Percentiles rank a stretch among this genome's conserved stretches.
Evolutionary conservation across 140 eudicot genomes (phyloP).

Genomic region (Erigeron philadelphicus): DNA sequence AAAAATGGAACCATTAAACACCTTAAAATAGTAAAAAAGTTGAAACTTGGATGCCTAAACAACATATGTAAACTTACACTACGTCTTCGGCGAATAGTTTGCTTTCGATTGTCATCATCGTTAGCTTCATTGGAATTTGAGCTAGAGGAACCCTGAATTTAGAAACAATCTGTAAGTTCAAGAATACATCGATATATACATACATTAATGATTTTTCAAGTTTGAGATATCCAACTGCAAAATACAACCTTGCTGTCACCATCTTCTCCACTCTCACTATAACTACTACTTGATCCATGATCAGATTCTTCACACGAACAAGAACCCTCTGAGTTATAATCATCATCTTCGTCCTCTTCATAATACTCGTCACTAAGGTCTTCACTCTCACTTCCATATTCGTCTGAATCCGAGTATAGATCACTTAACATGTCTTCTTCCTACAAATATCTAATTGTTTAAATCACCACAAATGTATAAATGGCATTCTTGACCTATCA

Average conservation of each 20-base stretch:
- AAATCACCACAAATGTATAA: background rate
- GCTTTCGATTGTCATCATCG: conserved; percentile 6
- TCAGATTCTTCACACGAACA: conserved; percentile 46
- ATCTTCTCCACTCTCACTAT: conserved; percentile 43
- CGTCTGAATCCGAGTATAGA: conserved; percentile 78
- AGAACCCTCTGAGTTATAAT: conserved; percentile 38
- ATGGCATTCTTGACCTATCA: background rate
- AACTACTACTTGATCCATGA: conserved; percentile 40
- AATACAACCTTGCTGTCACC: conserved; percentile 40
- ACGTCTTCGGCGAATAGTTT: conserved; percentile 5
- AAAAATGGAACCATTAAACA: background rate
- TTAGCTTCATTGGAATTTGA: conserved; percentile 15
- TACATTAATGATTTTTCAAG: background rate
- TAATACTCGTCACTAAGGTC: conserved; percentile 58
- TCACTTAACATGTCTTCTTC: conserved; percentile 61
- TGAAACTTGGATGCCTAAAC: background rate
- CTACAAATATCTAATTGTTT: conserved; percentile 38
- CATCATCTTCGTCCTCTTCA: conserved; percentile 44
- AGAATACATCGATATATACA: background rate
- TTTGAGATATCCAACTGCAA: background rate
- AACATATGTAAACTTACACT: conserved; percentile 19
- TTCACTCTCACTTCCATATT: conserved; percentile 76
- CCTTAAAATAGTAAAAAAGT: background rate
- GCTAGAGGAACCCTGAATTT: conserved; percentile 26
- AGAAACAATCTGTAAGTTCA: background rate